Evolutionary conservation across 2,329 filamentous ascomycete species (phyloP).

Genomic region (Rhexocercosporidium sp.): DNA sequence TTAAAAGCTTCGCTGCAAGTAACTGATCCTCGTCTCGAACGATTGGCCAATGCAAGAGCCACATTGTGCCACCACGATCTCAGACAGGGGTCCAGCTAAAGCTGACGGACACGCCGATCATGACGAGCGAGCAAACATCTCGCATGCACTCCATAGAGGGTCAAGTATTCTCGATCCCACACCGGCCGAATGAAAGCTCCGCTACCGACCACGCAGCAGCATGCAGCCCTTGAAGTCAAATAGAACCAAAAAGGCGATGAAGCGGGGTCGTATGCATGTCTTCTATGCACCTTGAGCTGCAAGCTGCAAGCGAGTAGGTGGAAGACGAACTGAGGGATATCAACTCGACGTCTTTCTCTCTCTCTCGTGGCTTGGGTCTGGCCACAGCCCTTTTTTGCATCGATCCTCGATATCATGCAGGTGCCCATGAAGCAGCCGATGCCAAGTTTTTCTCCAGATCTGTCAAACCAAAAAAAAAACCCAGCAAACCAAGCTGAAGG

Average conservation of each 20-base stretch:
- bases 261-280: not conserved
- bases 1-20: not conserved
- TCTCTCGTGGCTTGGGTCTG: not conserved
- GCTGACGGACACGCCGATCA: constrained; percentile 30
- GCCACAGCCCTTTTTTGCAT: not conserved
- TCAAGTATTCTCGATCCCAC: not conserved
- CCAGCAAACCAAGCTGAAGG: not conserved
- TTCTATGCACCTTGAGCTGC: not conserved
- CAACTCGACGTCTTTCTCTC: no score
- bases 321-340: constrained; percentile 2
- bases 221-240: not conserved
- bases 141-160: not conserved
- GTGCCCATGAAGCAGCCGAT: not conserved
- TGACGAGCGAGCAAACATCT: constrained; percentile 21
- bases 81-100: constrained; percentile 5
- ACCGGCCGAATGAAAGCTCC: not conserved
- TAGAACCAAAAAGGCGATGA: not conserved
- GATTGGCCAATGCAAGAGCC: constrained; percentile 16
- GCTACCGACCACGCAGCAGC: constrained; percentile 2
- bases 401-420: not conserved
- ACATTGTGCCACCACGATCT: constrained; percentile 21
- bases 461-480: not conserved
- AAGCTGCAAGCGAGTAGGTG: not conserved
- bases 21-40: not conserved
- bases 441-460: constrained; percentile 1